A percentile compares a stretch with the other conserved stretches of the same genome.
phyloP scores from a whole-genome alignment of 2,329 filamentous ascomycete genomes.

The Diaporthe ilicicola region DNA sequence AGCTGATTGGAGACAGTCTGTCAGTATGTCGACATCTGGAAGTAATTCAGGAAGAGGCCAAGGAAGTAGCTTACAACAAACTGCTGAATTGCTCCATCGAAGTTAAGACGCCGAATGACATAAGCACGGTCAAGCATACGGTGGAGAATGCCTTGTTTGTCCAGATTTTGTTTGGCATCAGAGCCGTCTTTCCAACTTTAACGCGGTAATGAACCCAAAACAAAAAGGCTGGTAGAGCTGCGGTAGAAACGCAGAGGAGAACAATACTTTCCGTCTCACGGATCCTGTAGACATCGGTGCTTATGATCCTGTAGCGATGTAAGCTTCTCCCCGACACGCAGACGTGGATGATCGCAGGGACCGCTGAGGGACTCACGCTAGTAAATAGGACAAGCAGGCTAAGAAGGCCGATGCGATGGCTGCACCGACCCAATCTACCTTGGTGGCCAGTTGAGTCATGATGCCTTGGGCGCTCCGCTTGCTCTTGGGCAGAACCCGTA shows the following conservation, averaged over 20 bases:
- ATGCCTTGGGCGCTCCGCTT: conserved; percentile 34
- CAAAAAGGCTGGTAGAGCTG: conserved; percentile 55
- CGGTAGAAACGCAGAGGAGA: conserved; percentile 54
- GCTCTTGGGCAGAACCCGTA: conserved; percentile 48
- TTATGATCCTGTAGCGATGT: conserved; percentile 42
- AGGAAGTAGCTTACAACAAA: conserved; percentile 52
- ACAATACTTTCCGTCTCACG: conserved; percentile 52
- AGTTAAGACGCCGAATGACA: conserved; percentile 56
- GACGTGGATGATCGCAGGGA: neutral
- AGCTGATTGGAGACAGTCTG: conserved; percentile 44
- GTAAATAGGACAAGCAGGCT: conserved; percentile 59
- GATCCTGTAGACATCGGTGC: conserved; percentile 51
- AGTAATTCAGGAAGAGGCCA: conserved; percentile 24
- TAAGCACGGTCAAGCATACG: conserved; percentile 59
- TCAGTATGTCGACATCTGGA: neutral
- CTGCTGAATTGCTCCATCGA: conserved; percentile 56
- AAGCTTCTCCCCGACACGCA: neutral
- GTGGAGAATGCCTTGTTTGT: conserved; percentile 62
- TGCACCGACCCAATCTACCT: conserved; percentile 65
- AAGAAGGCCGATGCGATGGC: conserved; percentile 55
- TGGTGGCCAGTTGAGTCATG: conserved; percentile 41
- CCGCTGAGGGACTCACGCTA: conserved; percentile 52
- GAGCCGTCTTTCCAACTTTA: conserved; percentile 53
- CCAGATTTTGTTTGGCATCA: conserved; percentile 72
- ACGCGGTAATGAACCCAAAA: conserved; percentile 62